These are phyloP conservation scores for Theileria orientalis DNA, from an alignment of 169 alveolate species.

Conservation along the genomic window DNA sequence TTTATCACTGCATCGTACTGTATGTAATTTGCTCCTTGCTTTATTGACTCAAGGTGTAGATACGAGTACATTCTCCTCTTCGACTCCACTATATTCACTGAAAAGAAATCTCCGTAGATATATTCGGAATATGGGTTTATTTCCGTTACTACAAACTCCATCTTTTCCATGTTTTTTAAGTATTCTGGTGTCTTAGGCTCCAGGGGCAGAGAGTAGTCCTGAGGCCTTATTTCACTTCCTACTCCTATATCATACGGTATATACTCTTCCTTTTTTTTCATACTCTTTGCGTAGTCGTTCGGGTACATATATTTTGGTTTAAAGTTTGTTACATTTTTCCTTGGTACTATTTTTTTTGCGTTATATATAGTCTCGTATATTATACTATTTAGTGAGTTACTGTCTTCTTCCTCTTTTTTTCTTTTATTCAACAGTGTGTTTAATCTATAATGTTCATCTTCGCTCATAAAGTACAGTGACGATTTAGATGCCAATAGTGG, in stretches of 20 bases:
- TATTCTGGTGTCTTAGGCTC: constrained; percentile 26
- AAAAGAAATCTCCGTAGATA: constrained; percentile 50
- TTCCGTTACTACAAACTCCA: constrained; percentile 59
- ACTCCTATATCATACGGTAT: constrained; percentile 32
- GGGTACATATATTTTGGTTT: constrained; percentile 42
- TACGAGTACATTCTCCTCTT: constrained; percentile 51
- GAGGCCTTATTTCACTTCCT: constrained; percentile 55
- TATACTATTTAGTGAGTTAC: constrained; percentile 9
- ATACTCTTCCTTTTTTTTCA: constrained; percentile 28
- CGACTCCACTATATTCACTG: constrained; percentile 44
- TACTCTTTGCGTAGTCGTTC: constrained; percentile 12
- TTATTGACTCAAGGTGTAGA: constrained; percentile 39
- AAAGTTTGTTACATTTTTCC: constrained; percentile 35
- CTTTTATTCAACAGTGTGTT: not conserved
- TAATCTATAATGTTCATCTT: constrained; percentile 29
- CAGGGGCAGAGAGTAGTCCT: constrained; percentile 3
- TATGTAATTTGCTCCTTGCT: constrained; percentile 4
- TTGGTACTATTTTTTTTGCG: constrained; percentile 33
- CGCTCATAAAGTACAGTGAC: constrained; percentile 29
- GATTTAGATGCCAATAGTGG: constrained; percentile 37
- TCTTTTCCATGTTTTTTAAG: constrained; percentile 44
- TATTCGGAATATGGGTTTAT: constrained; percentile 15
- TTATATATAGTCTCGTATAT: constrained; percentile 26
- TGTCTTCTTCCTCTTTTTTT: not conserved
- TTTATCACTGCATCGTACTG: constrained; percentile 43